A percentile compares a stretch with the other conserved stretches of the same genome.
Conservation (phyloP, 177 flowering plant species). For the Telopea speciosissima region DNA sequence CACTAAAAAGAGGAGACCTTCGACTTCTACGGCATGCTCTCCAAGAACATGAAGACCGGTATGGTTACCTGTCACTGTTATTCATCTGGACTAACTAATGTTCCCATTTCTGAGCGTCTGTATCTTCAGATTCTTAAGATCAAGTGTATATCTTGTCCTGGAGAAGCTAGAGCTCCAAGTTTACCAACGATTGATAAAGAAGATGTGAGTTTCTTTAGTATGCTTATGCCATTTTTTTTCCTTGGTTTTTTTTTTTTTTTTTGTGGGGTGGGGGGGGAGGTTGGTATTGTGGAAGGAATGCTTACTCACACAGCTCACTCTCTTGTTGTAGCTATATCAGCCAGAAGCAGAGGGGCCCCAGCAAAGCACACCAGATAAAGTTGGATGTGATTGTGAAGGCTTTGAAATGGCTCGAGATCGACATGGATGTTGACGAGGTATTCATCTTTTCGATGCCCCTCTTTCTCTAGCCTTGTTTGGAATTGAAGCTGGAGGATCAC, state of each 20-base stretch:
- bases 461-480: not conserved
- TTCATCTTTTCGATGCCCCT: not conserved
- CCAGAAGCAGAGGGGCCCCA: slow-evolving; percentile 84
- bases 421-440: slow-evolving; percentile 98
- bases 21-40: slow-evolving; percentile 86
- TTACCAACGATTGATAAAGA: slow-evolving; percentile 83
- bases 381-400: slow-evolving; percentile 90
- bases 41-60: slow-evolving; percentile 85
- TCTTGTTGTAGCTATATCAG: slow-evolving; percentile 54
- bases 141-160: slow-evolving; percentile 96
- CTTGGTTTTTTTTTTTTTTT: too few relatives aligned
- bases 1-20: slow-evolving; percentile 85
- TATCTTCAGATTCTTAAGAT: slow-evolving; percentile 70
- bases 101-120: slow-evolving; percentile 5
- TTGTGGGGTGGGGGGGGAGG: too few relatives aligned
- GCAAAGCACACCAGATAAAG: slow-evolving; percentile 94
- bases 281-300: too few relatives aligned
- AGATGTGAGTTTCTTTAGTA: slow-evolving; percentile 56
- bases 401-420: slow-evolving; percentile 87
- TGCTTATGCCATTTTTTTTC: not conserved
- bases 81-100: not conserved
- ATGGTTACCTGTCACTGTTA: slow-evolving; percentile 12
- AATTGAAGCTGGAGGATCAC: not conserved
- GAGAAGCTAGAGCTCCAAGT: slow-evolving; percentile 99
- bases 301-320: slow-evolving; percentile 1